Evolutionary conservation across 2,329 filamentous ascomycete species (phyloP).

Genomic region (Stachybotrys chlorohalonatus): DNA sequence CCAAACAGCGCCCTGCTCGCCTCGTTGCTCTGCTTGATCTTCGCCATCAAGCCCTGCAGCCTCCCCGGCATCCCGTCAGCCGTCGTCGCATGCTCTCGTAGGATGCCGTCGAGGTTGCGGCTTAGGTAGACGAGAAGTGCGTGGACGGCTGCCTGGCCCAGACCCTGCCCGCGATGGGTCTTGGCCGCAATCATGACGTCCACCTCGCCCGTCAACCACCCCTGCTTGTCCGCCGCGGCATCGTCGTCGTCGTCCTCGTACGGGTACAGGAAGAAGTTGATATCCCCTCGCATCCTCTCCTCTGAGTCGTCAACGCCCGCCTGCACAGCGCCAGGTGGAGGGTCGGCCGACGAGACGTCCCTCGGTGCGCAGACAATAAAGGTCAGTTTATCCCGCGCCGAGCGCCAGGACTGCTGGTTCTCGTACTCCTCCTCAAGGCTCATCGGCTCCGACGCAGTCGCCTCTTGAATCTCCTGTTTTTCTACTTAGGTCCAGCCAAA

Average conservation of each 20-base stretch:
- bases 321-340: constrained; percentile 1
- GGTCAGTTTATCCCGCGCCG: constrained; percentile 76
- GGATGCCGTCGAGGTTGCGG: constrained; percentile 40
- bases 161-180: constrained; percentile 49
- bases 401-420: constrained; percentile 85
- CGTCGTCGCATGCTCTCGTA: constrained; percentile 33
- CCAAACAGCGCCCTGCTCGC: constrained; percentile 43
- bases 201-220: constrained; percentile 55
- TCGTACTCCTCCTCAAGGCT: constrained; percentile 73
- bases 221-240: constrained; percentile 25
- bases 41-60: constrained; percentile 38
- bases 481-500: not conserved
- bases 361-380: constrained; percentile 65
- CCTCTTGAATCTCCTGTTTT: constrained; percentile 61
- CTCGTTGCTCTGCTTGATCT: constrained; percentile 48
- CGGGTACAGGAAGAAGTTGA: constrained; percentile 70
- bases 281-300: constrained; percentile 58
- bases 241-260: constrained; percentile 48
- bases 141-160: constrained; percentile 56
- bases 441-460: constrained; percentile 81
- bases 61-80: constrained; percentile 1
- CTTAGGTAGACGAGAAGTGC: constrained; percentile 63
- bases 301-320: constrained; percentile 44
- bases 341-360: not conserved
- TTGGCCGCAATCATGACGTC: constrained; percentile 76